phyloP scores from a whole-genome alignment of 2,329 filamentous ascomycete genomes.

The Whalleya microplaca region DNA sequence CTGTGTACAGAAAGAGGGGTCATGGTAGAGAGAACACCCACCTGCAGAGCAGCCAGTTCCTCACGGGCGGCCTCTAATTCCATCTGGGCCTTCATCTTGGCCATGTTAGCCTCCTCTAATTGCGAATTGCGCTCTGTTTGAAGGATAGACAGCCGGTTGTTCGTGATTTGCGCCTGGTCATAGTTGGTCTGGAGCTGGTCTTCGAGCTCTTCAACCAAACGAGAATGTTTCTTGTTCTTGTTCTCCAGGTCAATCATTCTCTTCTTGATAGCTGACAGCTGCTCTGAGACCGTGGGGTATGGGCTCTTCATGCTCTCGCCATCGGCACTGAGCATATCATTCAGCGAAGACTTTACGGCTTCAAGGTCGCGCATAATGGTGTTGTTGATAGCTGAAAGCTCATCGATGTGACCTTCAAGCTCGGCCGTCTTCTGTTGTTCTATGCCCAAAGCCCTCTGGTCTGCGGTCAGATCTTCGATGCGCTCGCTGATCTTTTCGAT shows the following conservation, averaged over 20 bases:
- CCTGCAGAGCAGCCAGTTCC: conserved; percentile 78
- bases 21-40: conserved; percentile 44
- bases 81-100: conserved; percentile 63
- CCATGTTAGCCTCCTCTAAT: conserved; percentile 76
- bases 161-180: conserved; percentile 85
- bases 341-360: conserved; percentile 57
- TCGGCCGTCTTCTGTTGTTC: conserved; percentile 63
- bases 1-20: background rate
- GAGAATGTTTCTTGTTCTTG: conserved; percentile 86
- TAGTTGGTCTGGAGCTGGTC: conserved; percentile 95
- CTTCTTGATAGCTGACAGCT: conserved; percentile 66
- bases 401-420: conserved; percentile 58
- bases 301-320: conserved; percentile 47
- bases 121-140: conserved; percentile 75
- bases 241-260: conserved; percentile 65
- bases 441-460: conserved; percentile 61
- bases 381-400: conserved; percentile 62
- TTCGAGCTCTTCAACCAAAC: conserved; percentile 92
- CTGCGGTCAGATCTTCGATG: conserved; percentile 59
- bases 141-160: conserved; percentile 82
- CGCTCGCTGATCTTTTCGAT: conserved; percentile 69
- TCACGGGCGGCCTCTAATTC: conserved; percentile 70
- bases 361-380: conserved; percentile 66
- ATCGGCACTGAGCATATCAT: conserved; percentile 57
- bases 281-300: conserved; percentile 55